These are phyloP conservation scores for Monosporozyma yasuniensis DNA, from an alignment of 805 yeast genomes.

Conservation along the genomic window DNA sequence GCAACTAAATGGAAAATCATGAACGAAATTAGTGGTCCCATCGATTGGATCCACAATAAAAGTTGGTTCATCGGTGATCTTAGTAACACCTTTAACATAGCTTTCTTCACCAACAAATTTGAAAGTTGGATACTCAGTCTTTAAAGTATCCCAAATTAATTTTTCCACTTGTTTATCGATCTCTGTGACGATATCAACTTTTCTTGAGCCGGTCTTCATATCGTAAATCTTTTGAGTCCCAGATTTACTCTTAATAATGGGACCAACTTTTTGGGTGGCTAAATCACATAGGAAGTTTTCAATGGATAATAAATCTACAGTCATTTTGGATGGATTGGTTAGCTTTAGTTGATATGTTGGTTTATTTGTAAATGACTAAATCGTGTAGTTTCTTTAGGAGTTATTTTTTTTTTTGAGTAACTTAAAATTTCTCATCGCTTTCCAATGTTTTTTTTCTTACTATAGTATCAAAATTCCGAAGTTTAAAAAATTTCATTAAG, in stretches of 20 bases:
- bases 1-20: constrained; percentile 53
- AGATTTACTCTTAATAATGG: constrained; percentile 39
- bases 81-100: constrained; percentile 40
- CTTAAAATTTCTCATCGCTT: not conserved
- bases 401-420: not conserved
- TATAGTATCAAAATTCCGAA: not conserved
- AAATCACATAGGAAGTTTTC: constrained; percentile 22
- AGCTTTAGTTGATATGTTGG: not conserved
- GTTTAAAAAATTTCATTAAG: not conserved
- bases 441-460: not conserved
- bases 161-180: constrained; percentile 51
- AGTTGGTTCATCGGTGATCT: constrained; percentile 44
- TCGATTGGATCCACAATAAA: constrained; percentile 60
- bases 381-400: not conserved
- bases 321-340: constrained; percentile 4
- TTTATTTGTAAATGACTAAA: not conserved
- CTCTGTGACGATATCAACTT: constrained; percentile 58
- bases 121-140: constrained; percentile 37
- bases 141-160: constrained; percentile 28
- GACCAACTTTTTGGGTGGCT: constrained; percentile 34
- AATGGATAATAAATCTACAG: constrained; percentile 19
- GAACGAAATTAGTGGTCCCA: constrained; percentile 59
- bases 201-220: constrained; percentile 27
- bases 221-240: constrained; percentile 34
- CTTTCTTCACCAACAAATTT: constrained; percentile 57